Conservation (phyloP, 176 grass and related monocot genomes). For the Avena eriantha region DNA sequence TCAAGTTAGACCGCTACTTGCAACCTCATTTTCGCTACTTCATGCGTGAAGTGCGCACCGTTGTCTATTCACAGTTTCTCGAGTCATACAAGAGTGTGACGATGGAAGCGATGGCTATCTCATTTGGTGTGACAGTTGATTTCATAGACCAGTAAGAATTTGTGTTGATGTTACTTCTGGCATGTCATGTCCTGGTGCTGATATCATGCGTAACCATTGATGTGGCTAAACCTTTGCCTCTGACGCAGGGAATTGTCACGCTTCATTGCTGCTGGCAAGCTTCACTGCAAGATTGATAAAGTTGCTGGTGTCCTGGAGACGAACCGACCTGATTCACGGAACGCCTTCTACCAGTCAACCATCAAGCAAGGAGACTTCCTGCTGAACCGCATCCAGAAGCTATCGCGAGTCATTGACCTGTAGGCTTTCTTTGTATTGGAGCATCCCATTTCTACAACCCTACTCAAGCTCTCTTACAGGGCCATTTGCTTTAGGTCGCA, state of each 20-base stretch:
- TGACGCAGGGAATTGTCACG: constrained; percentile 77
- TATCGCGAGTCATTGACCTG: constrained; percentile 91
- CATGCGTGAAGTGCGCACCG: constrained; percentile 93
- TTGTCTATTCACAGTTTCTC: constrained; percentile 94
- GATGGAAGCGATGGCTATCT: constrained; percentile 95
- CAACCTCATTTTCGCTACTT: constrained; percentile 93
- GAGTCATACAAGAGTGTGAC: constrained; percentile 99
- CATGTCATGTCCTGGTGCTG: background rate
- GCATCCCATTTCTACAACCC: background rate
- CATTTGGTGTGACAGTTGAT: constrained; percentile 90
- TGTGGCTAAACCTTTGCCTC: background rate
- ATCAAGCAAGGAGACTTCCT: constrained; percentile 99
- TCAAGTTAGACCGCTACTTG: constrained; percentile 90
- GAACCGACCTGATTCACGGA: constrained; percentile 86
- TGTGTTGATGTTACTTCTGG: background rate
- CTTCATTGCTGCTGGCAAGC: constrained; percentile 96
- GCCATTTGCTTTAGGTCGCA: background rate
- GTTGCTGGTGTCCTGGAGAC: constrained; percentile 94
- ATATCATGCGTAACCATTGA: background rate
- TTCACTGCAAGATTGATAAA: constrained; percentile 99
- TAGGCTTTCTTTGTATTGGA: constrained; percentile 44
- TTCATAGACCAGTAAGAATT: constrained; percentile 92
- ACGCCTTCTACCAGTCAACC: constrained; percentile 95
- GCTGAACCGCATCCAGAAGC: constrained; percentile 95
- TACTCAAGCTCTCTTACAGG: background rate